phyloP scores from a whole-genome alignment of 1,284 basidiomycete genomes.

The Tremellales sp. region DNA sequence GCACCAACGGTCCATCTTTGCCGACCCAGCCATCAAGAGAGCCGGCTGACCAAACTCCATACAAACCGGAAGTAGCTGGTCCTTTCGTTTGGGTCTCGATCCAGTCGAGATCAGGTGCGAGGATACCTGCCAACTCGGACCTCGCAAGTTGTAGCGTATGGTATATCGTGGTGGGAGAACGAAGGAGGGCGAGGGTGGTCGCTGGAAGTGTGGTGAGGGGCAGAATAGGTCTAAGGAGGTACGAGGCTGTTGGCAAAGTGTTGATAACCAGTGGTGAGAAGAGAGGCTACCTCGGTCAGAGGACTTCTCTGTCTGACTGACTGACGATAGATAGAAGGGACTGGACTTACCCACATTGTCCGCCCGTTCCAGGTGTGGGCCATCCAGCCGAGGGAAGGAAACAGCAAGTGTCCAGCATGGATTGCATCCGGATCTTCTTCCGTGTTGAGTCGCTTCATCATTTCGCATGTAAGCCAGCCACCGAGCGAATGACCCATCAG shows the following conservation, averaged over 20 bases:
- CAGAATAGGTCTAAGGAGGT: conserved; percentile 30
- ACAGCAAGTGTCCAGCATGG: conserved; percentile 30
- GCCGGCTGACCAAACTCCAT: conserved; percentile 32
- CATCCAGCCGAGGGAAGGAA: conserved; percentile 44
- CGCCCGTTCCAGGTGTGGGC: conserved; percentile 39
- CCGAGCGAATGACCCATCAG: conserved; percentile 47
- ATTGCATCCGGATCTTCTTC: conserved; percentile 10
- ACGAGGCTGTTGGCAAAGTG: conserved; percentile 27
- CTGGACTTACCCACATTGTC: conserved; percentile 36
- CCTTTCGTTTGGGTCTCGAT: conserved; percentile 8
- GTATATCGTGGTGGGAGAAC: conserved; percentile 30
- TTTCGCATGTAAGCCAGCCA: conserved; percentile 37
- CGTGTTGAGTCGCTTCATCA: conserved; percentile 27
- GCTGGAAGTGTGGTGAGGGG: conserved; percentile 25
- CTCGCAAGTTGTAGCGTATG: conserved; percentile 37
- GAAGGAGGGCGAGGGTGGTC: conserved; percentile 34
- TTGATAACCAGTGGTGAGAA: conserved; percentile 33
- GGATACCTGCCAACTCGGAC: conserved; percentile 44
- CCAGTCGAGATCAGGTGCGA: conserved; percentile 38
- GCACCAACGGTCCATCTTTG: conserved; percentile 34
- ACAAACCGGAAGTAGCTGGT: conserved; percentile 17
- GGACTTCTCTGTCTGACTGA: neutral
- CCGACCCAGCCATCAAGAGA: conserved; percentile 43
- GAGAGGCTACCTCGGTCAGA: conserved; percentile 32
- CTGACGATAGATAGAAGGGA: neutral